Base-by-base conservation (phyloP, 345 rosid species). In the Eucalyptus curtisii region DNA sequence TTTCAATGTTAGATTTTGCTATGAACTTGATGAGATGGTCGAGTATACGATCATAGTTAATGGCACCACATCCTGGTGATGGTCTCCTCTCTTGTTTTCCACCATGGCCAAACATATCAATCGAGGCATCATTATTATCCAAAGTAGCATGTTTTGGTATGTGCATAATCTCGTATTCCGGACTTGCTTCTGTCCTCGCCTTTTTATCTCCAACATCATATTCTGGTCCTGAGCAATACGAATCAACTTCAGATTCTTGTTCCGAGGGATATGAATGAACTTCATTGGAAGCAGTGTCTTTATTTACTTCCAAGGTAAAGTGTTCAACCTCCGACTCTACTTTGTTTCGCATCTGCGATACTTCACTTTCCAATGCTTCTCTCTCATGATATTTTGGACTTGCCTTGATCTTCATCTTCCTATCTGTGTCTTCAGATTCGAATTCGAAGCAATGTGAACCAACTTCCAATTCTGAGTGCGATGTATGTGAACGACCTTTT, bases 61-160 rank as follows among this genome's bases (percentile, higher is more conserved):
- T 55, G 0, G 27, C 61, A 55, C 27, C 30, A 0, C 61, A 55
- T 55, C 61, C 27, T 24, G 0, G 0, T 24, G 61, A 55, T 24
- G 61, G 61, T 55, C 61, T 55, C 1, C 13, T 3, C 1, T 55
- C 61, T 55, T 10, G 61, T 0, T 24, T 55, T 55, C 25, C 61
- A 55, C 61, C 0, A 37, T 37, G 40, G 4, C 30, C 30, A 9
- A 55, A 55, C 61, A 10, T 24, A 55, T 55, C 61, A 24, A 55
- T 55, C 1, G 1, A 55, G 61, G 61, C 61, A 55, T 55, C 0
- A 0, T 0, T 1, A 55, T 55, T 30, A 55, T 55, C 61, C 13
- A 55, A 55, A 55, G 61, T 31, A 66, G 24, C 79, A 5, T 9
- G 81, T 37, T 71, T 33, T 4, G 44, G 4, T 33, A 33, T 33